Base-by-base conservation (phyloP, 2,329 filamentous ascomycete species). In the Amauroascus niger region DNA sequence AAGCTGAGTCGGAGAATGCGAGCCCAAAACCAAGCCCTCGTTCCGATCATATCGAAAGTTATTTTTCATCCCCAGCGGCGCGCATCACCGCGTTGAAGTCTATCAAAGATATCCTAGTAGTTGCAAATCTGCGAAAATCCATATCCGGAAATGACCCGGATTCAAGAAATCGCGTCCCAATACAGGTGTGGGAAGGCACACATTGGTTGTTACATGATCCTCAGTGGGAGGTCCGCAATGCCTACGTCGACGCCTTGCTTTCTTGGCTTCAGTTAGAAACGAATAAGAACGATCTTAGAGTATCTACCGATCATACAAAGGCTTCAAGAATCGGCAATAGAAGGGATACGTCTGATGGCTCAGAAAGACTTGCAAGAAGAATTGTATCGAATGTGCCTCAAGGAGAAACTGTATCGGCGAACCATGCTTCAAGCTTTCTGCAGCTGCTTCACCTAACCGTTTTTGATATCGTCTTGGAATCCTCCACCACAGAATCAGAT, bases 111-210 rank as follows among this genome's bases (percentile, higher is more conserved):
- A 89, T 96, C 53, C 74, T 98, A 18, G 71, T 84, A 18, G 85
- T 94, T 20, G 89, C 91, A 2, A 95, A 94, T 63, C 78, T 79
- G 40, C 79, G 78, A 59, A 78, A 76, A 20, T 81, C 77, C 60
- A 72, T 77, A 56, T 76, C 73, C 60, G 79, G 78, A 59, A 82
- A 77, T 65, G 77, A 75, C 49, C 80, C 80, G 28, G 79, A 93
- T 49, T 81, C 82, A 5, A 80, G 89, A 58, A 87, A 85, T 65
- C 81, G 77, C 39, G 87, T 94, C 0, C 83, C 87, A 0, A 77
- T 95, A 7, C 80, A 86, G 52, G 86, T 90, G 0, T 98, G 93
- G 93, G 90, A 97, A 68, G 88, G 88, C n/a, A 95, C 90, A 0
- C 88, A 96, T 57, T 95, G 88, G 87, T 79, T 97, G 43, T 73